A percentile compares a stretch with the other conserved stretches of the same genome.
These are phyloP conservation scores for Brassica nigra DNA, from an alignment of 345 rosid species.

Conservation along the genomic window DNA sequence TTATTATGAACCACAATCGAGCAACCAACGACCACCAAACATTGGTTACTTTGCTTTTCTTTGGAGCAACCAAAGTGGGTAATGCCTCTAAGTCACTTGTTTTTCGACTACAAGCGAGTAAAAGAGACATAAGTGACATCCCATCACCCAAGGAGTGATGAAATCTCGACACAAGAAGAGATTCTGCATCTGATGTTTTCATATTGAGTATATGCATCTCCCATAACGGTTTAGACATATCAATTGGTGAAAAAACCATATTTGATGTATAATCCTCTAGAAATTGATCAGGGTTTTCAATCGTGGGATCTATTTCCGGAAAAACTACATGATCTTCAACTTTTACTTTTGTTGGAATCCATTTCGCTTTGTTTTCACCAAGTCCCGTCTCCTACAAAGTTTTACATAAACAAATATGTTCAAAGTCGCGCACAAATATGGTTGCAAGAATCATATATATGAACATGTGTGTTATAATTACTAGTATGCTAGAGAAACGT, in stretches of 20 bases:
- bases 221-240: constrained; percentile 10
- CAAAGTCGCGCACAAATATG: neutral
- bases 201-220: constrained; percentile 7
- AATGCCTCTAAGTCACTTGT: constrained; percentile 53
- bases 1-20: constrained; percentile 44
- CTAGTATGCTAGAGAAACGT: constrained; percentile 73
- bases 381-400: constrained; percentile 9
- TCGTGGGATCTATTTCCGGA: constrained; percentile 15
- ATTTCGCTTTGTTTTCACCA: neutral
- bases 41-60: constrained; percentile 9
- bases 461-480: neutral
- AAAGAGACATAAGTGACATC: constrained; percentile 60
- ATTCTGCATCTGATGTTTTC: constrained; percentile 9
- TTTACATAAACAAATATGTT: neutral
- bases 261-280: constrained; percentile 21
- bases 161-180: constrained; percentile 37
- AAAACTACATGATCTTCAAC: constrained; percentile 16
- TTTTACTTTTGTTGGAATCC: constrained; percentile 14
- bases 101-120: constrained; percentile 55
- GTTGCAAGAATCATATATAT: neutral
- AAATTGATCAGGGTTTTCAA: constrained; percentile 9
- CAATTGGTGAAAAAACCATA: constrained; percentile 16
- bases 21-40: constrained; percentile 27
- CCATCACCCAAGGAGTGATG: constrained; percentile 70
- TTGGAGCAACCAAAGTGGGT: constrained; percentile 27